Evolutionary conservation across 495 filamentous ascomycete genomes (phyloP).

Genomic region (Amphirosellinia nigrospora): DNA sequence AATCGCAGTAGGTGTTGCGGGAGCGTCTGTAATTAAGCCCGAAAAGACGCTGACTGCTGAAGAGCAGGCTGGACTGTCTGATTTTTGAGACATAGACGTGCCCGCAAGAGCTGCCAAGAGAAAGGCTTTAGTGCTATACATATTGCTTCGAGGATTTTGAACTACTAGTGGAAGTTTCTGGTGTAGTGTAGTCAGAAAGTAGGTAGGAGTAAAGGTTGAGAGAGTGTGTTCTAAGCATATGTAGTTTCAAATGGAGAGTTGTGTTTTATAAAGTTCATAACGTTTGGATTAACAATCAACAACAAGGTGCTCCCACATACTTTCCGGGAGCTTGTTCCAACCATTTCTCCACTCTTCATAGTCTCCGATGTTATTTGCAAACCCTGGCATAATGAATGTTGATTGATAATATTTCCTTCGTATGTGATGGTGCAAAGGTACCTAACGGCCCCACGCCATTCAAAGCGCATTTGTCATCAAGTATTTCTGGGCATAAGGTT

Average conservation of each 20-base stretch:
- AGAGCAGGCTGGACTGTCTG: conserved; percentile 16
- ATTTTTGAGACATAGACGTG: conserved; percentile 16
- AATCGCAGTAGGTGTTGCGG: conserved; percentile 6
- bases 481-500: background rate
- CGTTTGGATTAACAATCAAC: conserved; percentile 4
- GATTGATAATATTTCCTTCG: background rate
- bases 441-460: background rate
- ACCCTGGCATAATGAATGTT: background rate
- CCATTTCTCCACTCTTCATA: background rate
- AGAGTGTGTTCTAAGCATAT: conserved; percentile 8
- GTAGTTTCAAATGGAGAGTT: conserved; percentile 2
- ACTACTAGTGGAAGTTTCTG: background rate
- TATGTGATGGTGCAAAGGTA: background rate
- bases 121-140: conserved; percentile 13
- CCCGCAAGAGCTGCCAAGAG: conserved; percentile 16
- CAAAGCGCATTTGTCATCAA: conserved; percentile 6
- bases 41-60: conserved; percentile 1
- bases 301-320: background rate
- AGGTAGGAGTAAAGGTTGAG: conserved; percentile 1
- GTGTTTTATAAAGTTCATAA: background rate
- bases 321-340: background rate
- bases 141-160: conserved; percentile 6
- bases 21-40: background rate
- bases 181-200: conserved; percentile 10
- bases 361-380: background rate